Evolutionary conservation across 768 basidiomycete species (phyloP).

Genomic region (Lactifluus pinguis): DNA sequence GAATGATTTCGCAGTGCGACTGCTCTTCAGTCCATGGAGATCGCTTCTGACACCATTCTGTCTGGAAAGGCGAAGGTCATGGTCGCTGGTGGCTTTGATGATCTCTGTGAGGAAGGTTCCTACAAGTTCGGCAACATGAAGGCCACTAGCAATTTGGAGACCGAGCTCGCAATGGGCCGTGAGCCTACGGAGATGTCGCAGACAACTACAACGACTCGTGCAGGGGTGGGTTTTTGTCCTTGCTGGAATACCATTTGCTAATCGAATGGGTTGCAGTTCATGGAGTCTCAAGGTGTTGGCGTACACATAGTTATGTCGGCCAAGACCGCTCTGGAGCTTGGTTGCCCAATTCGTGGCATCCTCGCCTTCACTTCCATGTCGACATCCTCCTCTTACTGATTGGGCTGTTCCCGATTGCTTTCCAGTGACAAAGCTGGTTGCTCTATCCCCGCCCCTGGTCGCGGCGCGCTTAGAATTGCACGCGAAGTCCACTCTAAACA

Average conservation of each 20-base stretch:
- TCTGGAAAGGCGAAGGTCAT: constrained; percentile 98
- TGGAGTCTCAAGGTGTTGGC: constrained; percentile 96
- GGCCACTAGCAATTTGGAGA: constrained; percentile 93
- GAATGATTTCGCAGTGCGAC: constrained; percentile 55
- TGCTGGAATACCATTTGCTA: background rate
- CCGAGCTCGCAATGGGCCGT: constrained; percentile 97
- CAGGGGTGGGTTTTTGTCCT: constrained; percentile 54
- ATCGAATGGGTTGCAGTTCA: constrained; percentile 45
- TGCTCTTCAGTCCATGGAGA: constrained; percentile 94
- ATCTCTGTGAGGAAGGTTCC: constrained; percentile 96
- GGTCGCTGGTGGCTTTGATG: constrained; percentile 98
- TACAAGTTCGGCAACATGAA: constrained; percentile 99
- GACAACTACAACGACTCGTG: constrained; percentile 90
- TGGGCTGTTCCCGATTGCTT: background rate
- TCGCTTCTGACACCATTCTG: constrained; percentile 91
- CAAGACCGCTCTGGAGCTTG: constrained; percentile 90
- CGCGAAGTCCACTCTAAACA: constrained; percentile 75
- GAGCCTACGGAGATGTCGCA: constrained; percentile 99
- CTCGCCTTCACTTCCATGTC: constrained; percentile 95
- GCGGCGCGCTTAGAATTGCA: constrained; percentile 83
- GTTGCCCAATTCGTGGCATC: constrained; percentile 87
- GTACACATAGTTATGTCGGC: constrained; percentile 97
- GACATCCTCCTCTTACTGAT: constrained; percentile 22
- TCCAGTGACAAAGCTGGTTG: constrained; percentile 94
- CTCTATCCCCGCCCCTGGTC: constrained; percentile 94